These are phyloP conservation scores for Rhytidiadelphus loreus DNA, from an alignment of 225 moss, liverwort and hornwort genomes.

Conservation along the genomic window DNA sequence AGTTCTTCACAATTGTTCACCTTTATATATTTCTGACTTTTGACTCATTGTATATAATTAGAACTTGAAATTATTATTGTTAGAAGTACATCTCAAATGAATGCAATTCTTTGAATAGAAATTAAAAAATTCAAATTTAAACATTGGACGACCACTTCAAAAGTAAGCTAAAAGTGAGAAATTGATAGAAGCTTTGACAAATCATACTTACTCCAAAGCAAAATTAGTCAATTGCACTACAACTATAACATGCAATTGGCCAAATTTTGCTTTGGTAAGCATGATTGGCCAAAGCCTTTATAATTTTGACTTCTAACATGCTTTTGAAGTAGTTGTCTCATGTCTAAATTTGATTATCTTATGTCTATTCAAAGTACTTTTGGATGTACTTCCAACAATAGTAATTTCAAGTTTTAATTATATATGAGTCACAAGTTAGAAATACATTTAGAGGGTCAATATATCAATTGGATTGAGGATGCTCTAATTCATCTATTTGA, in stretches of 20 bases:
- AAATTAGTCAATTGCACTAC: too few species aligned
- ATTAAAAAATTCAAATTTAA: neutral
- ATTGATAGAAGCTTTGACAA: neutral
- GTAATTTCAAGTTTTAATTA: neutral
- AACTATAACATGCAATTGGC: neutral
- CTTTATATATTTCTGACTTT: too few species aligned
- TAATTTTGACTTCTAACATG: neutral
- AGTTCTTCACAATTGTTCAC: too few species aligned
- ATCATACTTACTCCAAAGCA: neutral
- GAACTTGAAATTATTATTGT: neutral
- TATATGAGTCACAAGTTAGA: neutral
- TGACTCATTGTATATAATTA: neutral
- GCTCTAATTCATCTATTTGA: neutral
- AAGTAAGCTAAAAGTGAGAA: neutral
- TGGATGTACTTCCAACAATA: accelerated
- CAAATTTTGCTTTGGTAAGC: neutral
- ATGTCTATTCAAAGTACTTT: neutral
- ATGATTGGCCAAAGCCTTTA: neutral
- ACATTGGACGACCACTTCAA: neutral
- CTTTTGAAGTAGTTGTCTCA: neutral
- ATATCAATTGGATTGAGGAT: neutral
- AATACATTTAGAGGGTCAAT: neutral
- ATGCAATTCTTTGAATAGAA: neutral
- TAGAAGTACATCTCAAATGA: neutral
- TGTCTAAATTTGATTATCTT: neutral